Evolutionary conservation across 2,329 filamentous ascomycete genomes (phyloP), one percentile per base, ranked within the genome.

Genomic region (Pseudopyrenochaeta lycopersici): DNA sequence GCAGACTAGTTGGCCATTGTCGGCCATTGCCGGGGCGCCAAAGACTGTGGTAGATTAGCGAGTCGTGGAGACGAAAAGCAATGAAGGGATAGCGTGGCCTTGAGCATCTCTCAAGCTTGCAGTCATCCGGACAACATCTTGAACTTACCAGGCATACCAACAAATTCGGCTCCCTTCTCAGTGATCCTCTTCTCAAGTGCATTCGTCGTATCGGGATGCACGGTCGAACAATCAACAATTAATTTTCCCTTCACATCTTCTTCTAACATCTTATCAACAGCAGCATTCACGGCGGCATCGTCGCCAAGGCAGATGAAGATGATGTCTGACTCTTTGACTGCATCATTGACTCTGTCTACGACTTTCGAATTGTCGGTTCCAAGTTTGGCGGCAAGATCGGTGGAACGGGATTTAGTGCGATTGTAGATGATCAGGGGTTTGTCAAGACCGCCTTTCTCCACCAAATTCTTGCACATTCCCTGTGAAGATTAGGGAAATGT

Each of bases 141-240:
- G 18, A 11, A 52, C 43, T 4, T 77, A 63, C 83, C 81, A 10
- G 88, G 88, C 65, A 84, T 86, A 1, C 90, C 90, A 15, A 96
- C 85, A 68, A 96, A 96, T 33, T 87, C 81, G 2, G 84, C 91
- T 5, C 90, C 90, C 20, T 82, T 81, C 1, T 73, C 81, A 11
- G 79, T 78, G 54, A 89, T 78, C 21, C 76, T 80, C 62, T 85
- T 80, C 21, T 88, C 88, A 2, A 91, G 76, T 21, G 81, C 81
- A 56, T 90, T 85, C 1, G 90, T 90, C 3, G 90, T 92, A 49
- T 93, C 89, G 0, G 93, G 92, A 74, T 95, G 90, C 31, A 97
- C 85, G 21, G 92, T 97, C 3, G 91, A 95, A 81, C 90, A 93
- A 71, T 97, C 92, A 29, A 96, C 84, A 62, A 97, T 88, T 14